Conservation (phyloP, 495 filamentous ascomycete species). For the Aspergillus saccharolyticus region DNA sequence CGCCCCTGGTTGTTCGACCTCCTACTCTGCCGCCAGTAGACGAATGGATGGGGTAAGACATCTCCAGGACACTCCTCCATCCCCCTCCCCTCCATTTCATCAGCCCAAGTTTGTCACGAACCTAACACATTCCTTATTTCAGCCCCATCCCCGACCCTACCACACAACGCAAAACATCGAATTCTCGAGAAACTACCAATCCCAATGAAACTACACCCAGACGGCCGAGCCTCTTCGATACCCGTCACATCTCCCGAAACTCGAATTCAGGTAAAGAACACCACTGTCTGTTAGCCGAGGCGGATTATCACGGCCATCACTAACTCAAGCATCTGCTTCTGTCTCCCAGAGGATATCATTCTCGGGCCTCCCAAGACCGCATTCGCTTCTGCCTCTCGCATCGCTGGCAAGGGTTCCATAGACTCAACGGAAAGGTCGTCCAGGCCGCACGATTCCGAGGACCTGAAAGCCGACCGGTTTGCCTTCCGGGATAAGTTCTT, state of each 20-base stretch:
- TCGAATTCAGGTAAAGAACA: conserved; percentile 50
- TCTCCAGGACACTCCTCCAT: neutral
- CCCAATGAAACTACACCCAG: conserved; percentile 36
- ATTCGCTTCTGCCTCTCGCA: conserved; percentile 77
- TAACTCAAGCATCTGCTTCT: conserved; percentile 28
- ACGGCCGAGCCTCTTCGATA: conserved; percentile 56
- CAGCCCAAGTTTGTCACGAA: conserved; percentile 9
- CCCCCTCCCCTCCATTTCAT: conserved; percentile 6
- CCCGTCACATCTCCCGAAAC: conserved; percentile 57
- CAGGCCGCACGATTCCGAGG: conserved; percentile 45
- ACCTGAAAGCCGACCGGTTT: conserved; percentile 54
- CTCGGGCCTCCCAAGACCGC: conserved; percentile 83
- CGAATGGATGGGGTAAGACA: conserved; percentile 95
- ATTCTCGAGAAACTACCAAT: conserved; percentile 39
- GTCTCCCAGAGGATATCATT: conserved; percentile 68
- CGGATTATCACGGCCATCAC: conserved; percentile 17
- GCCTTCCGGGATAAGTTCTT: conserved; percentile 53
- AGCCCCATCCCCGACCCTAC: conserved; percentile 45
- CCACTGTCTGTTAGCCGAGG: neutral
- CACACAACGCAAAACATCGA: conserved; percentile 45
- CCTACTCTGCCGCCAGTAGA: conserved; percentile 75
- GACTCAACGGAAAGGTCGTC: conserved; percentile 42
- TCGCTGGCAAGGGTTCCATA: conserved; percentile 48
- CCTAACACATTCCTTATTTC: conserved; percentile 23
- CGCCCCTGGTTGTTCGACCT: conserved; percentile 81